Percentiles rank a stretch among this genome's conserved stretches.
Evolutionary conservation across 2,329 filamentous ascomycete species (phyloP).

Genomic region (Aspergillus sp.): DNA sequence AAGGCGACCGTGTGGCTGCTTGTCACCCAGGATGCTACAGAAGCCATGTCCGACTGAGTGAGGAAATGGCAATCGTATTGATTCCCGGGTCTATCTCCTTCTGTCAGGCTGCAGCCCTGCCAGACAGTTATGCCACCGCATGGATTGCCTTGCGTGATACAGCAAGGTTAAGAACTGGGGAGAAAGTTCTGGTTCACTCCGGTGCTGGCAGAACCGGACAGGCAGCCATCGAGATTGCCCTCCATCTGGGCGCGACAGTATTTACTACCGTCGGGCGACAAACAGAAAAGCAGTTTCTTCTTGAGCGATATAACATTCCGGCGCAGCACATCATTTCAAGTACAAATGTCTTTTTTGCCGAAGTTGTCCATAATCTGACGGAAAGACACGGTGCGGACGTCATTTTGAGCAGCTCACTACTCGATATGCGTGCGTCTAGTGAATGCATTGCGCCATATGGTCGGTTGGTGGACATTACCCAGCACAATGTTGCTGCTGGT

Average conservation of each 20-base stretch:
- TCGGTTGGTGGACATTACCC: slow-evolving; percentile 39
- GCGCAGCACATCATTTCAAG: slow-evolving; percentile 7
- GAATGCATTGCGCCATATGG: slow-evolving; percentile 24
- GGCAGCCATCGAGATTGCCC: slow-evolving; percentile 8
- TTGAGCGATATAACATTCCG: slow-evolving; percentile 9
- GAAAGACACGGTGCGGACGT: slow-evolving; percentile 8
- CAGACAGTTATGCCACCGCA: slow-evolving; percentile 8
- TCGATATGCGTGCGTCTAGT: slow-evolving; percentile 7
- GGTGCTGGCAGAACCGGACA: slow-evolving; percentile 8
- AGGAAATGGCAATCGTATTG: neutral
- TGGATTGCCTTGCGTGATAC: slow-evolving; percentile 10
- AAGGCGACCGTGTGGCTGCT: slow-evolving; percentile 27
- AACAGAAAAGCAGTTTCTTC: slow-evolving; percentile 8
- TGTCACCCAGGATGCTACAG: slow-evolving; percentile 17
- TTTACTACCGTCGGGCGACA: slow-evolving; percentile 6
- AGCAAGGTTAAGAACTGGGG: slow-evolving; percentile 8
- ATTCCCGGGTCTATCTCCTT: neutral
- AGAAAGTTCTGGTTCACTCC: slow-evolving; percentile 11
- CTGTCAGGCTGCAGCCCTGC: neutral
- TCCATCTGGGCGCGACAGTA: slow-evolving; percentile 6
- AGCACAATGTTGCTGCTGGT: slow-evolving; percentile 26
- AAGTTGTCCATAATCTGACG: slow-evolving; percentile 1
- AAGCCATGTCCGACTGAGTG: slow-evolving; percentile 14
- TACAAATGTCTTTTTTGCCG: slow-evolving; percentile 2
- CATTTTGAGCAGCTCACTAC: slow-evolving; percentile 9